Percentiles rank a stretch among this genome's conserved stretches.
Conservation (phyloP, 2,329 filamentous ascomycete species). For the Orbilia oligospora region DNA sequence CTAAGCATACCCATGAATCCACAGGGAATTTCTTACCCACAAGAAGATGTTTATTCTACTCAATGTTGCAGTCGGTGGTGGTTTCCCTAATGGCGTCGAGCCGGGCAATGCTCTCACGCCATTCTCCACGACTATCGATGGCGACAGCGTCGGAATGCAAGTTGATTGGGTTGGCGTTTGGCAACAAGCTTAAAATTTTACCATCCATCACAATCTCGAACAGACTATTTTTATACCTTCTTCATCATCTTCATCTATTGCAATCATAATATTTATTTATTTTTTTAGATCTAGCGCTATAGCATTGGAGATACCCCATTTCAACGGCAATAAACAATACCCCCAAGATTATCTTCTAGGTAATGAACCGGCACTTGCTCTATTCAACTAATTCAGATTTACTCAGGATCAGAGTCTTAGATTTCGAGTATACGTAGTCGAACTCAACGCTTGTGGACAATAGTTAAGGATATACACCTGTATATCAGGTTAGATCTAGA, state of each 20-base stretch:
- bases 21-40: constrained; percentile 65
- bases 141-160: constrained; percentile 66
- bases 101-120: constrained; percentile 64
- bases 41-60: constrained; percentile 66
- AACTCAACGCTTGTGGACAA: too few species aligned
- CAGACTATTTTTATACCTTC: not conserved
- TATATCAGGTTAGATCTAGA: too few species aligned
- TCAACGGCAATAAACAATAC: not conserved
- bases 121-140: constrained; percentile 65
- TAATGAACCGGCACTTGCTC: too few species aligned
- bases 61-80: constrained; percentile 68
- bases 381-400: too few species aligned
- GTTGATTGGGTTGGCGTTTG: constrained; percentile 68
- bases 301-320: not conserved
- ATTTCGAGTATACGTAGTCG: too few species aligned
- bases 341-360: too few species aligned
- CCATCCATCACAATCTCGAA: too few species aligned
- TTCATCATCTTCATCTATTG: not conserved
- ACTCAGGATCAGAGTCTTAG: too few species aligned
- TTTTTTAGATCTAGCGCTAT: not conserved
- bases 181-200: constrained; percentile 42
- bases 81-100: constrained; percentile 66
- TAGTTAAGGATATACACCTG: too few species aligned
- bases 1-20: not conserved
- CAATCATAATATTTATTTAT: not conserved